phyloP scores from a whole-genome alignment of 2,329 filamentous ascomycete genomes.

The Aspergillus chevalieri region DNA sequence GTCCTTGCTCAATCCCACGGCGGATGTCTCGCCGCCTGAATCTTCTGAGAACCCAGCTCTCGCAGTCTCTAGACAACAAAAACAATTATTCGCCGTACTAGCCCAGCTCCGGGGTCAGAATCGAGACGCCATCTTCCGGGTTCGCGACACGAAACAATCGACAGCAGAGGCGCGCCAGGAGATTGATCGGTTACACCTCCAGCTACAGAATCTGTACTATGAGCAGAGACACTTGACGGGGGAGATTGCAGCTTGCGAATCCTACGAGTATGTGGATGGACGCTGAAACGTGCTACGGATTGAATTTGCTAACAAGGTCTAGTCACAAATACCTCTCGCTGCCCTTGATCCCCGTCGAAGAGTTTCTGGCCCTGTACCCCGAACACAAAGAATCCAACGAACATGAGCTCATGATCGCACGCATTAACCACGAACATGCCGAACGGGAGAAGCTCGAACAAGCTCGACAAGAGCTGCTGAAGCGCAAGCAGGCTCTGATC shows the following conservation, averaged over 20 bases:
- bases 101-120: slow-evolving; percentile 77
- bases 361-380: slow-evolving; percentile 71
- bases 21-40: slow-evolving; percentile 33
- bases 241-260: slow-evolving; percentile 85
- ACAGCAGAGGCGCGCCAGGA: slow-evolving; percentile 85
- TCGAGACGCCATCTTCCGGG: slow-evolving; percentile 70
- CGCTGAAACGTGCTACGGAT: background rate
- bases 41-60: slow-evolving; percentile 46
- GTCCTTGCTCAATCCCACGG: slow-evolving; percentile 50
- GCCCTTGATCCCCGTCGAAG: slow-evolving; percentile 73
- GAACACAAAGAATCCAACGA: slow-evolving; percentile 67
- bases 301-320: slow-evolving; percentile 5
- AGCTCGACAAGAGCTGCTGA: slow-evolving; percentile 69
- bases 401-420: slow-evolving; percentile 76
- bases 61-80: slow-evolving; percentile 68
- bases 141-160: slow-evolving; percentile 75
- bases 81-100: slow-evolving; percentile 70
- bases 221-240: slow-evolving; percentile 86
- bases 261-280: slow-evolving; percentile 66
- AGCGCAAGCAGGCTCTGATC: slow-evolving; percentile 63
- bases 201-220: slow-evolving; percentile 93
- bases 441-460: slow-evolving; percentile 82
- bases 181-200: slow-evolving; percentile 83
- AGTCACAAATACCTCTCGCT: slow-evolving; percentile 77
- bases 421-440: slow-evolving; percentile 83